Percentiles rank a stretch among this genome's conserved stretches.
These are phyloP conservation scores for Sporothrix euskadiensis DNA, from an alignment of 2,329 filamentous ascomycete genomes.

Conservation along the genomic window DNA sequence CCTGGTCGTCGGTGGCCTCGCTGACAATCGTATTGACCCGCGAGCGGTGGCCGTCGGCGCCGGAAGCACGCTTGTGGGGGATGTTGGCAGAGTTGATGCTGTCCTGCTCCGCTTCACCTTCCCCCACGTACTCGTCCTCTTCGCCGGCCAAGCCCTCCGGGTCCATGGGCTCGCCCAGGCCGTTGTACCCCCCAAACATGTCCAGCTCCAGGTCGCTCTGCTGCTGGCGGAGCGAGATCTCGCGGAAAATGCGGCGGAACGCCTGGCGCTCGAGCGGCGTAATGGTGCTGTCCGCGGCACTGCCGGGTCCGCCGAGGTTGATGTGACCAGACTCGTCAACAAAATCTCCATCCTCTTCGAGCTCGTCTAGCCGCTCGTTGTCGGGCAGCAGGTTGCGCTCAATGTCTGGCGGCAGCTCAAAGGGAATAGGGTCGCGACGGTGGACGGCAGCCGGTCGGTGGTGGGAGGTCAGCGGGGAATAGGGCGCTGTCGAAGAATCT, in stretches of 20 bases:
- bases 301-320: background rate
- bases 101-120: background rate
- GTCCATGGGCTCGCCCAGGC: background rate
- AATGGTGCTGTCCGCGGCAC: slow-evolving; percentile 50
- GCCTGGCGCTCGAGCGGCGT: slow-evolving; percentile 54
- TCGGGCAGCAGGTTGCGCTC: slow-evolving; percentile 34
- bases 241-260: slow-evolving; percentile 58
- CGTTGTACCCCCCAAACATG: background rate
- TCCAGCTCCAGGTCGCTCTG: background rate
- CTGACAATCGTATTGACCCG: slow-evolving; percentile 34
- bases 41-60: background rate
- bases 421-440: slow-evolving; percentile 50
- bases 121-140: background rate
- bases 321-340: slow-evolving; percentile 27
- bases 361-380: background rate
- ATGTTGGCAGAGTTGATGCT: background rate
- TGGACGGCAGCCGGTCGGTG: background rate
- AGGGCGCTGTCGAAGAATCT: too few relatives aligned
- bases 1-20: slow-evolving; percentile 19
- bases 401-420: slow-evolving; percentile 48
- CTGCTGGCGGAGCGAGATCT: slow-evolving; percentile 48
- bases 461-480: background rate
- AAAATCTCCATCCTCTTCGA: slow-evolving; percentile 32
- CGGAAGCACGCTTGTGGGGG: background rate
- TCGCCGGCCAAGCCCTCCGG: background rate